Conservation (phyloP, 306 rosid species). For the Elaeagnus macrophylla region DNA sequence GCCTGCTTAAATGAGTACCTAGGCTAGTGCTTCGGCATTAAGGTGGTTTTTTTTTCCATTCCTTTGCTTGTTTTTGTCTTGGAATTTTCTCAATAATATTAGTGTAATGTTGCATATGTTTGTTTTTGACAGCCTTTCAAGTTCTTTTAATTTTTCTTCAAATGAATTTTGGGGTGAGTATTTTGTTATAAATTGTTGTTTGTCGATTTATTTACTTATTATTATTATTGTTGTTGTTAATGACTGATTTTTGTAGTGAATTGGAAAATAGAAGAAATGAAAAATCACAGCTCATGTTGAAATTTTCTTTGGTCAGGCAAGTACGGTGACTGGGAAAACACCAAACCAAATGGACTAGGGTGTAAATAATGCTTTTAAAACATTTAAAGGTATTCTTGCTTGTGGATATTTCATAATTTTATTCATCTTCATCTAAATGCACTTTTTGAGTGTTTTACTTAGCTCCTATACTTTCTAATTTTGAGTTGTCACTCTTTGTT, state of each 20-base stretch:
- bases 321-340: conserved; percentile 28
- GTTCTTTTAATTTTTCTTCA: conserved; percentile 4
- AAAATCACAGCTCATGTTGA: background rate
- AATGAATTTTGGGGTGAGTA: conserved; percentile 27
- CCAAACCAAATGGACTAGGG: conserved; percentile 67
- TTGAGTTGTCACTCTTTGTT: too few relatives aligned
- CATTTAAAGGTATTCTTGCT: conserved; percentile 53
- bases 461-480: too few relatives aligned
- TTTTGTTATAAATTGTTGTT: background rate
- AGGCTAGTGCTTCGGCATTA: too few relatives aligned
- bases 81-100: too few relatives aligned
- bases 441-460: too few relatives aligned
- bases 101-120: too few relatives aligned
- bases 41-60: too few relatives aligned
- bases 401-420: background rate
- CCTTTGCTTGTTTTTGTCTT: too few relatives aligned
- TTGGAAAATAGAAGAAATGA: background rate
- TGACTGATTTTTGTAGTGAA: background rate
- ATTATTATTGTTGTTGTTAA: background rate
- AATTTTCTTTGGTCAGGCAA: conserved; percentile 26
- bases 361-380: conserved; percentile 42
- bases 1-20: too few relatives aligned
- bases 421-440: too few relatives aligned
- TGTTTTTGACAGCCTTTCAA: background rate
- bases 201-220: background rate